These are phyloP conservation scores for Coemansia sp. DNA, from an alignment of 192 early-diverging fungal species.

Conservation along the genomic window DNA sequence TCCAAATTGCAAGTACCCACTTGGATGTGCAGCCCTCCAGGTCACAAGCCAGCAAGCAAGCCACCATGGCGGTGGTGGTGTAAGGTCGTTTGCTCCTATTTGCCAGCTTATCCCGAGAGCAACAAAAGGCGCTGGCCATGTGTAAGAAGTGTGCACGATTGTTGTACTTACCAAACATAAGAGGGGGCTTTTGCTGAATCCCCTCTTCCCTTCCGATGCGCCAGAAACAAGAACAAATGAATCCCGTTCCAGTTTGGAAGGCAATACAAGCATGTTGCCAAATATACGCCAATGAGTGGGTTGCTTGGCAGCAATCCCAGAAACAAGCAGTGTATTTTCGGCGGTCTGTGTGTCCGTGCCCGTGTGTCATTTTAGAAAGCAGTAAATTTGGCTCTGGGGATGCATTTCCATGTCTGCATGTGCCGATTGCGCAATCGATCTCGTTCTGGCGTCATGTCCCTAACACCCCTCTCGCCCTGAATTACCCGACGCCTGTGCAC, in stretches of 20 bases:
- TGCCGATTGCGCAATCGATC: conserved; percentile 6
- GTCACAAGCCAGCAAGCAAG: neutral
- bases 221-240: too few species aligned
- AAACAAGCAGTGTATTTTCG: neutral
- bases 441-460: conserved; percentile 1
- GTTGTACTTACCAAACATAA: too few species aligned
- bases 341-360: neutral
- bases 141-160: too few species aligned
- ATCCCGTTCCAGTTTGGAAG: neutral
- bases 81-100: neutral
- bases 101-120: neutral
- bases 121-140: too few species aligned
- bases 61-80: too few species aligned
- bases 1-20: neutral
- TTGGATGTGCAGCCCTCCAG: neutral
- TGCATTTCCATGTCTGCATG: neutral
- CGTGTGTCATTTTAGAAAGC: neutral
- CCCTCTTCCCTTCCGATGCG: too few species aligned
- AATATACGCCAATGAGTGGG: neutral
- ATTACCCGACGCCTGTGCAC: neutral
- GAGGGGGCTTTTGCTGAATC: too few species aligned
- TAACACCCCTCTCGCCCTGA: neutral
- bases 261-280: neutral
- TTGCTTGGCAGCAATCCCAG: neutral
- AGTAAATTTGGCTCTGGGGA: neutral